These are phyloP conservation scores for Lactifluus piperatus DNA, from an alignment of 768 basidiomycete genomes.

Conservation along the genomic window DNA sequence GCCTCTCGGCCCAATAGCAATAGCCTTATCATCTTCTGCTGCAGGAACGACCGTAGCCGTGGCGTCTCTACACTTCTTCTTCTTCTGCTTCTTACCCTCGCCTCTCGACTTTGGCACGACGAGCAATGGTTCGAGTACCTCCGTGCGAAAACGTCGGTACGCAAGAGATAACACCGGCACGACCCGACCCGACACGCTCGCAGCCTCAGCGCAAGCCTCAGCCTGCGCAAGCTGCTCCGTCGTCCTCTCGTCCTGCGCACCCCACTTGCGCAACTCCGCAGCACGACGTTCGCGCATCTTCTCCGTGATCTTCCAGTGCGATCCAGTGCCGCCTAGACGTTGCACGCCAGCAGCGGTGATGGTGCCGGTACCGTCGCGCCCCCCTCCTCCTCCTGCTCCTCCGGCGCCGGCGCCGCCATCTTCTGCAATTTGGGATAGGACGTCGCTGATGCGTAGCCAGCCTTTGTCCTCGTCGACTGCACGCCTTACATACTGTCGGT, in stretches of 20 bases:
- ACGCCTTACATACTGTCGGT: conserved; percentile 65
- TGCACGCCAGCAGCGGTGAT: conserved; percentile 42
- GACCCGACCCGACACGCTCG: conserved; percentile 57
- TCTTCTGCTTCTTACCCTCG: conserved; percentile 30
- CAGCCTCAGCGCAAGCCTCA: conserved; percentile 67
- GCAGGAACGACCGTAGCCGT: conserved; percentile 8
- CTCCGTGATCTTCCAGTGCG: conserved; percentile 51
- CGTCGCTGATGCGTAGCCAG: conserved; percentile 62
- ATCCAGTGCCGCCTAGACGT: conserved; percentile 36
- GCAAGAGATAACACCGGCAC: conserved; percentile 58
- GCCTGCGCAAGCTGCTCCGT: conserved; percentile 42
- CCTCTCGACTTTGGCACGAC: conserved; percentile 55
- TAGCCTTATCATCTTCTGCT: conserved; percentile 29
- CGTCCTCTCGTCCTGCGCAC: conserved; percentile 45
- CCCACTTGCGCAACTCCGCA: conserved; percentile 67
- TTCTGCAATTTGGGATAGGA: conserved; percentile 35
- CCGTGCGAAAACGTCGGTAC: conserved; percentile 60
- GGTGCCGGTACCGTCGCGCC: no score
- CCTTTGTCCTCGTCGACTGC: conserved; percentile 72
- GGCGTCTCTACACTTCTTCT: conserved; percentile 34
- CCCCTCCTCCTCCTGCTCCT: neutral
- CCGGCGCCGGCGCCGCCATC: neutral
- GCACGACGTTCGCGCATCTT: conserved; percentile 48
- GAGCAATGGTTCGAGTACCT: conserved; percentile 62
- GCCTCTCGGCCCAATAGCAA: conserved; percentile 45